Evolutionary conservation across 805 yeast genomes (phyloP).

Genomic region (Hanseniaspora mollemarum): DNA sequence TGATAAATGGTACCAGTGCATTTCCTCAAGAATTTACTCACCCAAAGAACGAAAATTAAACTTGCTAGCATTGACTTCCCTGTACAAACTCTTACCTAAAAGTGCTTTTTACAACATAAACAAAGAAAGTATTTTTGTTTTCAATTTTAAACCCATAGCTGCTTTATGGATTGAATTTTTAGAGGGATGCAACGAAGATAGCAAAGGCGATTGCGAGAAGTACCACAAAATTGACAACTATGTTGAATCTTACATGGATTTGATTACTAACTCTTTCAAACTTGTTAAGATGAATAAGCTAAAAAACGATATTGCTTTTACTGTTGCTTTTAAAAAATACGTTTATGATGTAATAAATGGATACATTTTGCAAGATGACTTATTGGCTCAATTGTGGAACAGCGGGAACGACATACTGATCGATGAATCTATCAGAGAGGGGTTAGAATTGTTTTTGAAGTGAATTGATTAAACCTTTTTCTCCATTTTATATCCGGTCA

Average conservation of each 20-base stretch:
- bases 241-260: constrained; percentile 27
- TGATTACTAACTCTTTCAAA: constrained; percentile 20
- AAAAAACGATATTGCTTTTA: constrained; percentile 44
- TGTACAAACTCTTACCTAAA: constrained; percentile 31
- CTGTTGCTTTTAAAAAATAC: constrained; percentile 38
- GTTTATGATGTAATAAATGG: constrained; percentile 28
- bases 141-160: constrained; percentile 29
- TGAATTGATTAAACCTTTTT: neutral
- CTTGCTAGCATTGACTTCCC: constrained; percentile 47
- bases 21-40: constrained; percentile 51
- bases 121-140: neutral
- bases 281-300: constrained; percentile 18
- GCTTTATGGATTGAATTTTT: constrained; percentile 42
- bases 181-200: constrained; percentile 63
- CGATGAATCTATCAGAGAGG: constrained; percentile 8
- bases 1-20: constrained; percentile 32
- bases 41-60: constrained; percentile 65
- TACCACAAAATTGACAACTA: constrained; percentile 38
- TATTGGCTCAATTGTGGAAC: constrained; percentile 14
- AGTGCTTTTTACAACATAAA: constrained; percentile 9
- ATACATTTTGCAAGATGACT: constrained; percentile 15
- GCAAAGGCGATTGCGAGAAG: constrained; percentile 44
- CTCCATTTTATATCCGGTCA: too few relatives aligned
- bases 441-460: constrained; percentile 11
- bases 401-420: neutral